Evolutionary conservation across 352 stramenopile species (phyloP).

Genomic region (Phytophthora citrophthora): DNA sequence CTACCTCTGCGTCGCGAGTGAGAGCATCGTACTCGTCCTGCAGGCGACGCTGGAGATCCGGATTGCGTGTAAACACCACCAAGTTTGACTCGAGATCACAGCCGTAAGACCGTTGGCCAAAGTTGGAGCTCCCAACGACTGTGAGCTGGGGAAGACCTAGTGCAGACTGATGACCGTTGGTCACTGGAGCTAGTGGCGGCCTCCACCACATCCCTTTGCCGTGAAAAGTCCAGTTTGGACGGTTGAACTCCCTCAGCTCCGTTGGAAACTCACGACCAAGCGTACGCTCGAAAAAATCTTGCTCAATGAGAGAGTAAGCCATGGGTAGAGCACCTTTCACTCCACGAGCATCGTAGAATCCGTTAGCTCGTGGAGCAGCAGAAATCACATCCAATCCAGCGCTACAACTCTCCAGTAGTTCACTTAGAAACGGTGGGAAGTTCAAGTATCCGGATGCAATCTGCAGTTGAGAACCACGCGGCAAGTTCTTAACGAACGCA

Average conservation of each 20-base stretch:
- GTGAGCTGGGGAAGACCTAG: conserved; percentile 47
- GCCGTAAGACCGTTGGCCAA: conserved; percentile 77
- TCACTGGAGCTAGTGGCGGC: conserved; percentile 23
- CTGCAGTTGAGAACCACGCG: conserved; percentile 48
- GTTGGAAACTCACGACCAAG: conserved; percentile 44
- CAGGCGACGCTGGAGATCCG: conserved; percentile 52
- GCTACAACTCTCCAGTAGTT: conserved; percentile 50
- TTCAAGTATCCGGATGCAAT: conserved; percentile 87
- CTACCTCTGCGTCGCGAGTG: conserved; percentile 50
- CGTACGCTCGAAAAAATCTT: conserved; percentile 74
- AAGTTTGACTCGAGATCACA: conserved; percentile 82
- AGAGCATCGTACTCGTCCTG: conserved; percentile 63
- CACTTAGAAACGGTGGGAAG: conserved; percentile 71
- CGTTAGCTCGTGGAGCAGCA: conserved; percentile 70
- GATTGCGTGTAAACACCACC: conserved; percentile 63
- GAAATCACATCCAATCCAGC: conserved; percentile 68
- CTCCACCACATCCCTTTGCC: conserved; percentile 88
- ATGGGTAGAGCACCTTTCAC: conserved; percentile 80
- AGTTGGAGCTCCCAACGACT: conserved; percentile 82
- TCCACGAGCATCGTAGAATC: conserved; percentile 74
- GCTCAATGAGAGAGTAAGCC: conserved; percentile 85
- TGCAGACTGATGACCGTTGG: conserved; percentile 1
- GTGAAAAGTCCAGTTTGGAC: conserved; percentile 79
- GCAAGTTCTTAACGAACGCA: conserved; percentile 52
- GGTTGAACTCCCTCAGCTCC: conserved; percentile 73